Evolutionary conservation across 192 early-diverging fungal species (phyloP).

Genomic region (Backusella westeae): DNA sequence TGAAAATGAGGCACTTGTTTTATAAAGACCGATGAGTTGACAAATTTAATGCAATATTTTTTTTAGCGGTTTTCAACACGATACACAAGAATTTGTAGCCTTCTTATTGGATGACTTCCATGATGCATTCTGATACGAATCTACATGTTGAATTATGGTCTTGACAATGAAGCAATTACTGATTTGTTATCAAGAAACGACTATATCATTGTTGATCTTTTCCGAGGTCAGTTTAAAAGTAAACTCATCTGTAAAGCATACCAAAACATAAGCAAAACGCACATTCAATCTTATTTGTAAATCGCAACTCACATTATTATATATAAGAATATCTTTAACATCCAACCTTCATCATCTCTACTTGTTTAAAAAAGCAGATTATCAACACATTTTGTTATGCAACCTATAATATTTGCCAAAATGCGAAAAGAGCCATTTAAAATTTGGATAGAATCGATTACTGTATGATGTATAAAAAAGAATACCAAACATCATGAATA

Average conservation of each 20-base stretch:
- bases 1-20: neutral
- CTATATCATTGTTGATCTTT: constrained; percentile 19
- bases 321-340: neutral
- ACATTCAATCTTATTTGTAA: neutral
- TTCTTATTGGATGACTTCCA: constrained; percentile 43
- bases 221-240: constrained; percentile 31
- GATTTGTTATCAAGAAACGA: neutral
- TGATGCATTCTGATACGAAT: no score
- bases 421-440: neutral
- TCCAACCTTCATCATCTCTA: neutral
- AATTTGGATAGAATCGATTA: neutral
- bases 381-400: neutral
- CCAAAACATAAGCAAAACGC: neutral
- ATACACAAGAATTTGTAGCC: constrained; percentile 81
- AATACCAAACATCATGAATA: neutral
- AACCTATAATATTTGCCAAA: neutral
- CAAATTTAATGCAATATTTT: constrained; percentile 44
- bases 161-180: no score
- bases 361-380: neutral
- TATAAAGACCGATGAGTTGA: constrained; percentile 27
- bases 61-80: constrained; percentile 77
- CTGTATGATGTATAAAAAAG: neutral
- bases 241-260: constrained; percentile 15
- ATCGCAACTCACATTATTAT: neutral
- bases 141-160: no score